phyloP scores from a whole-genome alignment of 805 yeast species.

The Lipomyces spencermartinsiae region DNA sequence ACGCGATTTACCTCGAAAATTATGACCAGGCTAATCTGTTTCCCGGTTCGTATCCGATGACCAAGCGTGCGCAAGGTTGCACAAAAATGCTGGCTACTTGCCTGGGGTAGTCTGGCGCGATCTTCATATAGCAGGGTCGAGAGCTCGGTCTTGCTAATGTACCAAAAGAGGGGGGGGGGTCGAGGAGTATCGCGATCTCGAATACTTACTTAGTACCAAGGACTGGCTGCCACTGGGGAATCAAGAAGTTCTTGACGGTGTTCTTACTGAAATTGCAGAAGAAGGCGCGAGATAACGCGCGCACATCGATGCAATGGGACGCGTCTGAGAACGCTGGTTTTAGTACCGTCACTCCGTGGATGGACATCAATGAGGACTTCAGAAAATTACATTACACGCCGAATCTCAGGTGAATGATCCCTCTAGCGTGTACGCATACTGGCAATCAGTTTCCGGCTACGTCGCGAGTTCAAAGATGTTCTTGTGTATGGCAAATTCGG shows the following conservation, averaged over 20 bases:
- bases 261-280: constrained; percentile 40
- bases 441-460: constrained; percentile 53
- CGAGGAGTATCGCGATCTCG: constrained; percentile 59
- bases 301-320: constrained; percentile 63
- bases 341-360: constrained; percentile 57
- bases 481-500: constrained; percentile 54
- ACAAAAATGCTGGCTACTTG: constrained; percentile 57
- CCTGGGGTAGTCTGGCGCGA: constrained; percentile 58
- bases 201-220: constrained; percentile 50
- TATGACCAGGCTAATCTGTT: constrained; percentile 65
- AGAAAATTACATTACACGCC: constrained; percentile 56
- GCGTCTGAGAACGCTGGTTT: constrained; percentile 51
- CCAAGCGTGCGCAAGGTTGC: constrained; percentile 48
- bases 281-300: constrained; percentile 59
- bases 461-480: constrained; percentile 54
- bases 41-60: constrained; percentile 58
- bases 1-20: constrained; percentile 61
- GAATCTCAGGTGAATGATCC: constrained; percentile 54
- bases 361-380: constrained; percentile 56
- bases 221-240: background rate
- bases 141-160: constrained; percentile 49
- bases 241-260: background rate
- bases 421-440: constrained; percentile 55
- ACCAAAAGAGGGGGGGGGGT: constrained; percentile 52
- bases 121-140: constrained; percentile 66